Percentiles rank a stretch among this genome's conserved stretches.
phyloP scores from a whole-genome alignment of 176 grass and related monocot species.

The Oryza nivara region DNA sequence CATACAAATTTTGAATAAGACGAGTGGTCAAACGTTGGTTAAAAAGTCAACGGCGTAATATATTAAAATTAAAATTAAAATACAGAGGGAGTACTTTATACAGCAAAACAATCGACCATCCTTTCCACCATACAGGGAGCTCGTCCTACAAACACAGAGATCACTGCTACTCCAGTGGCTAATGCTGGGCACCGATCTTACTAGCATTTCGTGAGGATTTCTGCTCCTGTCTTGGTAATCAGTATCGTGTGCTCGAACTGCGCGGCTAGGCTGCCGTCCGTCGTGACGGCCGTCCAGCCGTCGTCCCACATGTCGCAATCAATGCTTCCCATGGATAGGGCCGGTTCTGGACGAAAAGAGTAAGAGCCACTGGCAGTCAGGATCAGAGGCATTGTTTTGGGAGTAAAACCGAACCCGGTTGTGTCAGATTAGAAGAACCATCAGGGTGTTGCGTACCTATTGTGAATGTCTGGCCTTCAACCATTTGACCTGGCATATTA shows the following conservation, averaged over 20 bases:
- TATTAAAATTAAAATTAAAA: no score
- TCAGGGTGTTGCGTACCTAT: constrained; percentile 54
- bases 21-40: no score
- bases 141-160: not conserved
- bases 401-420: not conserved
- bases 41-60: no score
- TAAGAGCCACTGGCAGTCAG: not conserved
- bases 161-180: not conserved
- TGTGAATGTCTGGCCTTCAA: constrained; percentile 92
- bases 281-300: constrained; percentile 80
- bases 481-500: constrained; percentile 71
- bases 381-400: not conserved
- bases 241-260: constrained; percentile 93
- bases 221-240: constrained; percentile 69
- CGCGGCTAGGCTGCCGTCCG: constrained; percentile 72
- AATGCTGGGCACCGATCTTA: not conserved
- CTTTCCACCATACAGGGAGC: not conserved
- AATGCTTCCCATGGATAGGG: constrained; percentile 69
- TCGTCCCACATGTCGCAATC: constrained; percentile 80
- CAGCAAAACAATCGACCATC: not conserved
- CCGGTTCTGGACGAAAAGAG: constrained; percentile 54
- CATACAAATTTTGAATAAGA: no score
- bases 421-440: not conserved
- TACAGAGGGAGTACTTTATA: not conserved
- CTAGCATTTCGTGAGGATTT: constrained; percentile 81